A percentile compares a stretch with the other conserved stretches of the same genome.
Evolutionary conservation across 202 grass and related monocot species (phyloP).

Genomic region (Carex sylvatica): DNA sequence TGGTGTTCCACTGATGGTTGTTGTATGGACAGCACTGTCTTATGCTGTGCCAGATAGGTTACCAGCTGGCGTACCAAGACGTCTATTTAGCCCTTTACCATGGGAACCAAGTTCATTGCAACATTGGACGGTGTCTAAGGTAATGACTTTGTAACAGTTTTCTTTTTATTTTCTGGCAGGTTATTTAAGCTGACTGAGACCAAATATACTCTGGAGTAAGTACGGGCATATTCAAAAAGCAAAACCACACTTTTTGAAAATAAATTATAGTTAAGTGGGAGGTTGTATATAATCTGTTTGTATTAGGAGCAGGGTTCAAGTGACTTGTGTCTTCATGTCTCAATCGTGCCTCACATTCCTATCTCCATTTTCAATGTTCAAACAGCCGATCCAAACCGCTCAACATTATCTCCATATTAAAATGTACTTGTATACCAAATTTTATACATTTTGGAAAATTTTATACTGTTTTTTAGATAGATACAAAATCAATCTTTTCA

Average conservation of each 20-base stretch:
- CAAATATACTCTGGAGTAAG: background rate
- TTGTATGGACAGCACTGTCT: slow-evolving; percentile 74
- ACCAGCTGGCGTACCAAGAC: slow-evolving; percentile 60
- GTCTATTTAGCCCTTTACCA: slow-evolving; percentile 71
- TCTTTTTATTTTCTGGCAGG: background rate
- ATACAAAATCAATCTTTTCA: too few relatives aligned
- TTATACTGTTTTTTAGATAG: too few relatives aligned
- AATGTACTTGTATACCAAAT: too few relatives aligned
- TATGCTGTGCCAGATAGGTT: slow-evolving; percentile 61
- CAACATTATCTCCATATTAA: too few relatives aligned
- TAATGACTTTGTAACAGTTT: slow-evolving; percentile 16
- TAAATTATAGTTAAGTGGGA: background rate
- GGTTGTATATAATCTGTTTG: background rate
- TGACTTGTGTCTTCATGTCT: too few relatives aligned
- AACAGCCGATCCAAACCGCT: too few relatives aligned
- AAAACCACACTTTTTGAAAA: background rate
- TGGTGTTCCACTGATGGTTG: slow-evolving; percentile 74
- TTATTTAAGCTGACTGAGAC: background rate
- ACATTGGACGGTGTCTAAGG: slow-evolving; percentile 78
- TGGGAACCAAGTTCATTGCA: slow-evolving; percentile 68
- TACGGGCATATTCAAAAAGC: background rate
- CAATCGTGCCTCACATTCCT: too few relatives aligned
- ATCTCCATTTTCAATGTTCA: too few relatives aligned
- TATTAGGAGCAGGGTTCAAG: too few relatives aligned
- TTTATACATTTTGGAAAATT: too few relatives aligned